Evolutionary conservation across 495 filamentous ascomycete species (phyloP), one percentile per base, ranked within the genome.

Genomic region (Parmelia sp.): DNA sequence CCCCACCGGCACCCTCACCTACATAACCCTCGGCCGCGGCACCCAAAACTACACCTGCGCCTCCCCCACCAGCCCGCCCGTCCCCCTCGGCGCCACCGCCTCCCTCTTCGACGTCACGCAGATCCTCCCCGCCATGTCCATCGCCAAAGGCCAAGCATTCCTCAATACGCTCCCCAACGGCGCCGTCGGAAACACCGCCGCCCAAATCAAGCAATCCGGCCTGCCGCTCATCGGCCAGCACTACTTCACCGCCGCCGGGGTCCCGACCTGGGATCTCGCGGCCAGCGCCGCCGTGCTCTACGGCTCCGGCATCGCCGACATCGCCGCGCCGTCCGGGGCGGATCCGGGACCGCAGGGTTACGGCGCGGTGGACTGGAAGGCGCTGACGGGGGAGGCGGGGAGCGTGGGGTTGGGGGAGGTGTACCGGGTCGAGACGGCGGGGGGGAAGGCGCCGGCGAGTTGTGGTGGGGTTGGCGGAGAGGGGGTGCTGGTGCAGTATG

Each of bases 31-130:
- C 59, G 89, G 89, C 67, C 85, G 85, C 44, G 89, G 89, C 62
- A 84, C 86, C 65, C 88, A 91, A 69, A 91, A 91, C 78, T 91
- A 91, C 77, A 87, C 82, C 29, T 90, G 88, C 71, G 29, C 66
- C 71, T 36, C 59, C 36, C 5, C 27, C 29, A n/a, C 23, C 27
- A 65, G 40, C 56, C 11, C 29, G 17, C 51, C 51, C 51, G 1
- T 33, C 27, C 17, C 29, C 51, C 0, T 21, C 51, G 51, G 51
- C 57, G 88, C 88, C 27, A 74, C 84, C 29, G 90, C 90, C 14
- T 83, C 82, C 2, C 82, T 90, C 44, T 87, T 85, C 74, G 84
- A 89, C 60, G 78, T 77, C 29, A 79, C 80, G 0, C 9, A 36
- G 0, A 61, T 86, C 68, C 72, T 86, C 74, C 77, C 73, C 42